Conservation (phyloP, 176 grass and related monocot species). For the Areca catechu region DNA sequence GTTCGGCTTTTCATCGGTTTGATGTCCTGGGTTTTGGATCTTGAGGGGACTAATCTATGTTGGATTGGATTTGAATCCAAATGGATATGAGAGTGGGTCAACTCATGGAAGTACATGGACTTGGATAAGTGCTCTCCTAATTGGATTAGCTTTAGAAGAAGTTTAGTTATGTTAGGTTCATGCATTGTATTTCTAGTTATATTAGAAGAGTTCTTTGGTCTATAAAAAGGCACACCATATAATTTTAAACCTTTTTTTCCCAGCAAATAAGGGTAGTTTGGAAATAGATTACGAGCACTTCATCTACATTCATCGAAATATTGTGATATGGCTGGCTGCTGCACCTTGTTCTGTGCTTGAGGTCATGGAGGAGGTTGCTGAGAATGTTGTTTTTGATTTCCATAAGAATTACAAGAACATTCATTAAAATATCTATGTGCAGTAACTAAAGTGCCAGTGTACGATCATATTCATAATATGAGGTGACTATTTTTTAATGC, state of each 20-base stretch:
- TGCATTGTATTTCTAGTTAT: too few relatives aligned
- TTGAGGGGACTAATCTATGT: too few relatives aligned
- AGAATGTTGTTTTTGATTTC: slow-evolving; percentile 87
- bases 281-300: slow-evolving; percentile 96
- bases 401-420: slow-evolving; percentile 96
- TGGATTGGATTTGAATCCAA: too few relatives aligned
- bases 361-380: slow-evolving; percentile 92
- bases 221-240: too few relatives aligned
- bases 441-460: slow-evolving; percentile 88
- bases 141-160: too few relatives aligned
- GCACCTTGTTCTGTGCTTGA: slow-evolving; percentile 90
- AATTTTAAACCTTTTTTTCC: slow-evolving; percentile 13
- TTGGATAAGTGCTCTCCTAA: too few relatives aligned
- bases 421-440: slow-evolving; percentile 82
- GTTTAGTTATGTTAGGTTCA: too few relatives aligned
- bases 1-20: too few relatives aligned
- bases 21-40: too few relatives aligned
- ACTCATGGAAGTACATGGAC: too few relatives aligned
- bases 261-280: slow-evolving; percentile 91
- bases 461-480: slow-evolving; percentile 91
- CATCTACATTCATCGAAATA: slow-evolving; percentile 82
- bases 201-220: too few relatives aligned
- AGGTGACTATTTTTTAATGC: slow-evolving; percentile 36
- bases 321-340: slow-evolving; percentile 93
- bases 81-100: too few relatives aligned